Evolutionary conservation across 1,139 yeast species (phyloP), one percentile per base, ranked within the genome.

Genomic region (Nakaseomyces bracarensis): DNA sequence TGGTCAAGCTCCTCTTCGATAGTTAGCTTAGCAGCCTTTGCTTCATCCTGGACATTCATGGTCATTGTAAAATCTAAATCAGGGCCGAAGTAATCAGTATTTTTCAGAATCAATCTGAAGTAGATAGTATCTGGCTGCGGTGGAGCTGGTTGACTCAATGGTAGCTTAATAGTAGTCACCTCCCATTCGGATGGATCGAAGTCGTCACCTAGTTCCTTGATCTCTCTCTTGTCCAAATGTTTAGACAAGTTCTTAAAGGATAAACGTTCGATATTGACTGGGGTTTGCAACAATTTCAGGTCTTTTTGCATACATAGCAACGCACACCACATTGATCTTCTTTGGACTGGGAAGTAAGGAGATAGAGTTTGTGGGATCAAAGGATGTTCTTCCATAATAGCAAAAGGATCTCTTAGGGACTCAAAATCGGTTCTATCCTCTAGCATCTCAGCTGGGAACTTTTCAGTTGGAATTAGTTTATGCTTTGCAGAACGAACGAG

Each of bases 151-250:
- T 75, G 69, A 11, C 80, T 64, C 41, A 87, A 63, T 49, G 82
- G 86, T 42, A 87, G 68, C 61, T 83, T 86, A 57, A 84, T 79
- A 1, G 89, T 78, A 42, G 86, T 77, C 42, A 85, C 68, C 3
- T 64, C 64, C 46, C 83, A 74, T 14, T 69, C 70, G 13, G 68
- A 67, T 15, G 74, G 71, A 16, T 65, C 60, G 43, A 55, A 59
- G 13, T 49, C 44, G 15, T 52, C 52, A 11, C 46, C 48, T 15
- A 56, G 34, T 30, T 58, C 56, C 35, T 58, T 57, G 15, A 61
- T 39, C 5, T 43, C 37, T 42, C 61, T 49, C 39, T 60, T 60
- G 42, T 59, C 63, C 19, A 57, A 51, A 36, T 52, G 51, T 7
- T 51, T 53, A 22, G 41, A 43, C 37, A 59, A 45, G 43, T 60